Evolutionary conservation across 2,329 filamentous ascomycete genomes (phyloP).

Genomic region (Colletotrichum sublineola): DNA sequence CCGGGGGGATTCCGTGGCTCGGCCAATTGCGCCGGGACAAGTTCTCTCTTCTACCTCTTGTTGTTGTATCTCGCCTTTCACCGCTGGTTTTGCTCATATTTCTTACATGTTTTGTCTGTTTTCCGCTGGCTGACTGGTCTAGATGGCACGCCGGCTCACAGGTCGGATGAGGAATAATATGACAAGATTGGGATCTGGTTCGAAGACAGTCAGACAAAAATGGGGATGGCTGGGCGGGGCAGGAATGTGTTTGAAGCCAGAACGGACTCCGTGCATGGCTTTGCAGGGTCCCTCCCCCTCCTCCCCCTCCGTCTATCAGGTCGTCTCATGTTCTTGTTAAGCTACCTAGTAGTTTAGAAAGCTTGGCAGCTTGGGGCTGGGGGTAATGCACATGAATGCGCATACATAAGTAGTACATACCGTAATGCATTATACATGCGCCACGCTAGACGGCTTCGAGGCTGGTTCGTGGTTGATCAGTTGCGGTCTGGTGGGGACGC

Average conservation of each 20-base stretch:
- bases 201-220: conserved; percentile 11
- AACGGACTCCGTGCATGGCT: conserved; percentile 11
- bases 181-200: neutral
- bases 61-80: neutral
- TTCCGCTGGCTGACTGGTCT: neutral
- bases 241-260: neutral
- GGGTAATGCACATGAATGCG: neutral
- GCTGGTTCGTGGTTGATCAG: conserved; percentile 24
- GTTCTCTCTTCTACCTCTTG: neutral
- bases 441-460: conserved; percentile 27
- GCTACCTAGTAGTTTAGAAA: neutral
- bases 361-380: neutral
- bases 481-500: conserved; percentile 31
- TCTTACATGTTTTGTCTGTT: neutral
- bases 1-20: neutral
- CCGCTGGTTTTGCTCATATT: conserved; percentile 9
- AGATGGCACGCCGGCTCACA: neutral
- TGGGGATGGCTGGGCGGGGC: conserved; percentile 21
- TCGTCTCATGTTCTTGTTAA: neutral
- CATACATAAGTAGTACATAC: neutral
- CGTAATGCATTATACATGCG: neutral
- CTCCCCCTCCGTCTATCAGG: neutral
- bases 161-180: neutral
- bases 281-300: conserved; percentile 1
- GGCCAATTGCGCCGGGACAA: neutral